Evolutionary conservation across 768 basidiomycete genomes (phyloP).

Genomic region (Termitomyces sp.): DNA sequence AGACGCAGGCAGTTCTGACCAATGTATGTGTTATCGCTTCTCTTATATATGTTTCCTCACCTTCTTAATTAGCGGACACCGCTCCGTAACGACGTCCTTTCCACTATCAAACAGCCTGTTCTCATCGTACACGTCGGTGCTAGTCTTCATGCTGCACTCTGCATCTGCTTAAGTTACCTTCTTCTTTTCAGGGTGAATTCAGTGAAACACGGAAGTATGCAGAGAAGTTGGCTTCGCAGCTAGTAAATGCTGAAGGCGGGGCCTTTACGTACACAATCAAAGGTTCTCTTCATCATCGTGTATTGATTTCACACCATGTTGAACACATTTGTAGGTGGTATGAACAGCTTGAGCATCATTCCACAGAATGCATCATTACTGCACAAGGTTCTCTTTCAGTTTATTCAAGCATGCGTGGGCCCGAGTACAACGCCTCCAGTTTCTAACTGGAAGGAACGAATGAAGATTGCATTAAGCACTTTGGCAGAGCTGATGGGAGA

Average conservation of each 20-base stretch:
- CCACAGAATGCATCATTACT: conserved; percentile 54
- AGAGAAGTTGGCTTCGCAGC: conserved; percentile 41
- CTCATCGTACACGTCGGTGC: conserved; percentile 59
- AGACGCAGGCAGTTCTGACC: conserved; percentile 49
- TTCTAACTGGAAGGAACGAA: conserved; percentile 36
- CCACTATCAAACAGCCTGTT: conserved; percentile 55
- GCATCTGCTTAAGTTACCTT: background rate
- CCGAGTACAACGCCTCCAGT: conserved; percentile 40
- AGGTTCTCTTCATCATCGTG: conserved; percentile 31
- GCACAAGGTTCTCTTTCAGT: conserved; percentile 59
- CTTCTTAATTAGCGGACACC: conserved; percentile 42
- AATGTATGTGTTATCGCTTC: conserved; percentile 40
- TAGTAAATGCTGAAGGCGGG: conserved; percentile 43
- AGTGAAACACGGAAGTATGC: conserved; percentile 52
- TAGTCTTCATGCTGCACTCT: background rate
- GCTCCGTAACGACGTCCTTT: conserved; percentile 39
- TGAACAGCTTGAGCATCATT: conserved; percentile 48
- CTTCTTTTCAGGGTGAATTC: conserved; percentile 46
- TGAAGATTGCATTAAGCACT: conserved; percentile 45
- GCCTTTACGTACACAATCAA: conserved; percentile 53
- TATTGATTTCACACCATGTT: background rate
- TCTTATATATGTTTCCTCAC: background rate
- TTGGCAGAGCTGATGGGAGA: conserved; percentile 48
- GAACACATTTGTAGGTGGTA: conserved; percentile 35
- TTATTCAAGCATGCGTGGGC: conserved; percentile 44